Percentiles rank a stretch among this genome's conserved stretches.
Evolutionary conservation across 208 protist species (phyloP).

Genomic region (Vickermania ingenoplastis): DNA sequence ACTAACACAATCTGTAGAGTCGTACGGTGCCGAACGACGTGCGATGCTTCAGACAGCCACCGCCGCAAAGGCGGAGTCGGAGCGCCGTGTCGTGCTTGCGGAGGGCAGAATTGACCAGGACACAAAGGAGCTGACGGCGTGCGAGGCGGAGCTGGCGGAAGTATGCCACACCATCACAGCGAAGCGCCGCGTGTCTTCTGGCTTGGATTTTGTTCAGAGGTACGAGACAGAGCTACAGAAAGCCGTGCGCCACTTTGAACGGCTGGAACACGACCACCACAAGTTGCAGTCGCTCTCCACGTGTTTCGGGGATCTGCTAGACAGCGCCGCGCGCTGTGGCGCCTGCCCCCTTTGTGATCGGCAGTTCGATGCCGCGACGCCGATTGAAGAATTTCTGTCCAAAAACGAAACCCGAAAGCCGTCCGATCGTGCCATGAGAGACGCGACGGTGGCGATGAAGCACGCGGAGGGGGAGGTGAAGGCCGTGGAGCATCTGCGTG

Average conservation of each 20-base stretch:
- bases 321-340: neutral
- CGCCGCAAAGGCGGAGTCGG: neutral
- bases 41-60: neutral
- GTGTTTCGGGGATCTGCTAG: neutral
- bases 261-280: neutral
- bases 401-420: neutral
- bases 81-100: neutral
- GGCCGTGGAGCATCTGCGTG: too few species aligned
- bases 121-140: neutral
- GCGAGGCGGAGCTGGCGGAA: conserved; percentile 11
- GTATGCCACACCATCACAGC: conserved; percentile 5
- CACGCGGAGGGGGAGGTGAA: too few species aligned
- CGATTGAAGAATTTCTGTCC: neutral
- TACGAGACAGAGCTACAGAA: neutral
- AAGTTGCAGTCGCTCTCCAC: neutral
- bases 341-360: neutral
- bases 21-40: neutral
- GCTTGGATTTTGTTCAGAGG: neutral
- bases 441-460: too few species aligned
- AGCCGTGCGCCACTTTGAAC: neutral
- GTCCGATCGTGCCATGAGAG: neutral
- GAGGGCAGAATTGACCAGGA: neutral
- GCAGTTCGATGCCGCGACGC: neutral
- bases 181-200: neutral
- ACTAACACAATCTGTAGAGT: too few species aligned